Conservation (phyloP, 2,329 filamentous ascomycete genomes). For the Phyllosticta paracitricarpa region DNA sequence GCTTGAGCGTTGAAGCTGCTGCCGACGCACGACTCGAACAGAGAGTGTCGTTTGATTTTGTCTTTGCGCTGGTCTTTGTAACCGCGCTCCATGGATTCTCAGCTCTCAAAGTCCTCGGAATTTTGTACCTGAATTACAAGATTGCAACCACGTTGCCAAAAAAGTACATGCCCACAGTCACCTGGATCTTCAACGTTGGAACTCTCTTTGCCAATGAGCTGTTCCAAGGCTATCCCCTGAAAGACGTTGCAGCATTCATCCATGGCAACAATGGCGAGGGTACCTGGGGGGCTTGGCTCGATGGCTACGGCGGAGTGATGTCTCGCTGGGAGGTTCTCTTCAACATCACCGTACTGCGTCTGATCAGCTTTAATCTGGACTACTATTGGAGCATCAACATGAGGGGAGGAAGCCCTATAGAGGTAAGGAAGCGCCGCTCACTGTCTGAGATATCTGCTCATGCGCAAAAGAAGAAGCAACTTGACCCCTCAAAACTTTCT, state of each 20-base stretch:
- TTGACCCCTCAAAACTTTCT: constrained; percentile 76
- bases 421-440: constrained; percentile 52
- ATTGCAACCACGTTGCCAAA: constrained; percentile 65
- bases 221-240: constrained; percentile 64
- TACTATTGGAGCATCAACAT: constrained; percentile 82
- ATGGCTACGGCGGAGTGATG: constrained; percentile 73
- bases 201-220: constrained; percentile 88
- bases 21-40: constrained; percentile 48
- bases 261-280: constrained; percentile 28
- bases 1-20: constrained; percentile 37
- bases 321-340: constrained; percentile 94
- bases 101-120: constrained; percentile 66
- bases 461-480: constrained; percentile 86
- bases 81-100: constrained; percentile 76
- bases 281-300: constrained; percentile 61
- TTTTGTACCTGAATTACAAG: constrained; percentile 73
- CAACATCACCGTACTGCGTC: constrained; percentile 83
- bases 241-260: constrained; percentile 40
- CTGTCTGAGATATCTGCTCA: constrained; percentile 41
- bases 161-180: constrained; percentile 59
- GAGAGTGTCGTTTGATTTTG: constrained; percentile 71
- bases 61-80: constrained; percentile 72
- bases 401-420: constrained; percentile 55
- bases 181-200: constrained; percentile 83
- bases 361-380: constrained; percentile 96